These are phyloP conservation scores for Moesziomyces antarcticus DNA, from an alignment of 1,284 basidiomycete species.

Conservation along the genomic window DNA sequence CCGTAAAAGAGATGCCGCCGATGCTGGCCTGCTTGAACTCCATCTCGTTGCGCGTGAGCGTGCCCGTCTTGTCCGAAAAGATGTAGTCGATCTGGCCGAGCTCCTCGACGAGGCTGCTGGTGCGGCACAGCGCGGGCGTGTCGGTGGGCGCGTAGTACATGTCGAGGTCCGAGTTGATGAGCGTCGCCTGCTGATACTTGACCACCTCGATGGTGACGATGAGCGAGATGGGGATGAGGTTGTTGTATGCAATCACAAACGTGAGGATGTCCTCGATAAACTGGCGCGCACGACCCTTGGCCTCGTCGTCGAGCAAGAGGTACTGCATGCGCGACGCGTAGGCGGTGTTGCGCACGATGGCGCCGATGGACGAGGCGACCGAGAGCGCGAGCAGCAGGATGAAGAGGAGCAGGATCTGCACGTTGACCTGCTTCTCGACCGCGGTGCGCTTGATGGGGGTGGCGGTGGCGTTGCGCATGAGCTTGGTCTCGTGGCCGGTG, in stretches of 20 bases:
- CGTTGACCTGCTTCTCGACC: conserved; percentile 94
- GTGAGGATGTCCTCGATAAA: conserved; percentile 85
- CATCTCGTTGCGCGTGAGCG: conserved; percentile 96
- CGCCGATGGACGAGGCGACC: conserved; percentile 89
- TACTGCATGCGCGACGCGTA: conserved; percentile 59
- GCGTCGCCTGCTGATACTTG: conserved; percentile 95
- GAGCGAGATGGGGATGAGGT: conserved; percentile 97
- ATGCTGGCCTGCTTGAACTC: conserved; percentile 93
- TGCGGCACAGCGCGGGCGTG: conserved; percentile 94
- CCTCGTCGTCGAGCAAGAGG: conserved; percentile 63
- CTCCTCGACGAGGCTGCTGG: conserved; percentile 96
- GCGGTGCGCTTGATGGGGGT: conserved; percentile 96
- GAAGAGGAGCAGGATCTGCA: conserved; percentile 96
- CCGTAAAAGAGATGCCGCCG: conserved; percentile 88
- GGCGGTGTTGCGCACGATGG: conserved; percentile 74
- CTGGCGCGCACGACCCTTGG: conserved; percentile 61
- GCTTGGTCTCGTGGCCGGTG: conserved; percentile 97
- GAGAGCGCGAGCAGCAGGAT: conserved; percentile 86
- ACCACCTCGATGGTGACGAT: conserved; percentile 99
- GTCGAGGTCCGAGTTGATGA: conserved; percentile 89
- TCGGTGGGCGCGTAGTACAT: conserved; percentile 90
- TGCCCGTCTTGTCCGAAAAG: conserved; percentile 98
- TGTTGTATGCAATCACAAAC: conserved; percentile 99
- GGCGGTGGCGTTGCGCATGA: conserved; percentile 90
- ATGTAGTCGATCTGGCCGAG: conserved; percentile 99